A percentile compares a stretch with the other conserved stretches of the same genome.
Evolutionary conservation across 345 rosid genomes (phyloP).

Genomic region (Microcos paniculata): DNA sequence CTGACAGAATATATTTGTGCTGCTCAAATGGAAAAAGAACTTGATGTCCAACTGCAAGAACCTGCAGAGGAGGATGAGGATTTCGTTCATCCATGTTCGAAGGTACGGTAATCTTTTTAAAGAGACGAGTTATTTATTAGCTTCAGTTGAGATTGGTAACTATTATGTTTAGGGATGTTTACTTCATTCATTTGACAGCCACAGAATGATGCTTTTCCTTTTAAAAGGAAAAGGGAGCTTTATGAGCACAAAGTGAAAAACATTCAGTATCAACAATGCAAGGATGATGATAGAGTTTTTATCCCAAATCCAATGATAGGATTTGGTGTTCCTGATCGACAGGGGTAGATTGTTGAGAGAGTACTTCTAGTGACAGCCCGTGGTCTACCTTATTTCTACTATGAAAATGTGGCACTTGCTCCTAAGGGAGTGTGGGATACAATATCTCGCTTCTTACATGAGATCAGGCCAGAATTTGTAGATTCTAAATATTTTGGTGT

Average conservation of each 20-base stretch:
- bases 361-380: constrained; percentile 49
- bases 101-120: too few relatives aligned
- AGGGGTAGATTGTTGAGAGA: constrained; percentile 28
- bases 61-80: too few relatives aligned
- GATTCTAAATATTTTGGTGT: constrained; percentile 79
- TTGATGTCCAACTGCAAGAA: constrained; percentile 23
- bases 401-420: constrained; percentile 88
- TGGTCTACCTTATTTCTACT: constrained; percentile 78
- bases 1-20: constrained; percentile 75
- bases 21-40: constrained; percentile 65
- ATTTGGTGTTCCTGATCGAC: constrained; percentile 64
- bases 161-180: too few relatives aligned
- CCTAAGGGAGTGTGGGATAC: constrained; percentile 88
- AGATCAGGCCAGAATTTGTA: constrained; percentile 73
- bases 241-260: too few relatives aligned
- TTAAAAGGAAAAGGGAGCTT: constrained; percentile 21
- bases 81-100: too few relatives aligned
- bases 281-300: constrained; percentile 50
- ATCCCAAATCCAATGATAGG: constrained; percentile 88
- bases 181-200: too few relatives aligned
- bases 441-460: constrained; percentile 62
- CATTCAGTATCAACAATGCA: too few relatives aligned
- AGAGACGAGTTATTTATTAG: too few relatives aligned
- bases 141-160: too few relatives aligned
- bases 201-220: not conserved